Evolutionary conservation across 768 basidiomycete genomes (phyloP).

Genomic region (Lyophyllum decastes): DNA sequence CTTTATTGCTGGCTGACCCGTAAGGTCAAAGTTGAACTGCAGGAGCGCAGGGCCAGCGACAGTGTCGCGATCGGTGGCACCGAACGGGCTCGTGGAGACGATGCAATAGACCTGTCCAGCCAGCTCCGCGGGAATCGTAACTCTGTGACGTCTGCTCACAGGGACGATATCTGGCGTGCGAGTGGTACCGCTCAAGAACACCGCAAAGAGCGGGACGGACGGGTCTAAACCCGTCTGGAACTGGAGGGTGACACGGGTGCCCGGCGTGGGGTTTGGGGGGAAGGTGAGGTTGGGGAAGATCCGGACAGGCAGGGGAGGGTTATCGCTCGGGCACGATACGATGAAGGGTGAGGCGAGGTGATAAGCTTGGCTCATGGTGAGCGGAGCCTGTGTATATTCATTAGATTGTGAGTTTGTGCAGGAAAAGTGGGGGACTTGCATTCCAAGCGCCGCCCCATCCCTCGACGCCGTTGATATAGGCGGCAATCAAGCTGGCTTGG

Average conservation of each 20-base stretch:
- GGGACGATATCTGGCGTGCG: slow-evolving; percentile 9
- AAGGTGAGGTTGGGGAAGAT: slow-evolving; percentile 49
- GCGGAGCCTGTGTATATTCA: slow-evolving; percentile 24
- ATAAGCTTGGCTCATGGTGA: slow-evolving; percentile 31
- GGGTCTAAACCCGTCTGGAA: neutral
- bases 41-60: slow-evolving; percentile 15
- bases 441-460: slow-evolving; percentile 15
- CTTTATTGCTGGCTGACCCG: neutral
- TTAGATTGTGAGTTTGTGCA: neutral
- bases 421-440: neutral
- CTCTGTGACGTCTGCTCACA: slow-evolving; percentile 1
- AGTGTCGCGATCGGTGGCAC: slow-evolving; percentile 11
- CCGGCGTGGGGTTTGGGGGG: slow-evolving; percentile 12
- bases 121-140: slow-evolving; percentile 8
- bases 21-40: slow-evolving; percentile 8
- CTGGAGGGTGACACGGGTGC: slow-evolving; percentile 5
- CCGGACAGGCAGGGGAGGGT: slow-evolving; percentile 47
- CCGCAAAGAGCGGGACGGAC: slow-evolving; percentile 3
- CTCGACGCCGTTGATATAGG: slow-evolving; percentile 14
- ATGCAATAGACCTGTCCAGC: slow-evolving; percentile 13
- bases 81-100: slow-evolving; percentile 5
- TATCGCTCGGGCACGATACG: slow-evolving; percentile 48
- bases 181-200: slow-evolving; percentile 6
- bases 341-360: slow-evolving; percentile 45
- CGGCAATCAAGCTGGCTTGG: slow-evolving; percentile 8